Conservation (phyloP, 139 green algal genomes). For the Ettlia oleoabundans region DNA sequence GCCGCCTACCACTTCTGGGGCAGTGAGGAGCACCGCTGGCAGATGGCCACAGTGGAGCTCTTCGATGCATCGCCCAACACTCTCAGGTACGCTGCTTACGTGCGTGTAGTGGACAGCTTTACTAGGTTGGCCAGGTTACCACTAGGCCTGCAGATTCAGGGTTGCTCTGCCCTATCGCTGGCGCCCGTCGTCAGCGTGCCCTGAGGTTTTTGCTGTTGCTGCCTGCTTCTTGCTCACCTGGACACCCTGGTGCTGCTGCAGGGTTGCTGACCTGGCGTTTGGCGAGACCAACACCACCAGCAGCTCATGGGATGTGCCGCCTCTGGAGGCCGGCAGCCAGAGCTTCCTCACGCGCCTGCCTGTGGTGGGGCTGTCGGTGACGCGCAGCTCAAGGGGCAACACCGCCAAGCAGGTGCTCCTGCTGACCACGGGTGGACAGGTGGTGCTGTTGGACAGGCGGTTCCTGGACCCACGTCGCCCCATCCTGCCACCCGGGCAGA, state of each 20-base stretch:
- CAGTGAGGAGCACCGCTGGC: slow-evolving; percentile 54
- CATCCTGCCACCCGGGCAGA: slow-evolving; percentile 47
- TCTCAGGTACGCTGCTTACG: not conserved
- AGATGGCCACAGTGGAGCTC: slow-evolving; percentile 36
- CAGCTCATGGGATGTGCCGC: slow-evolving; percentile 59
- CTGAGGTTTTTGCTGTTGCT: too few relatives aligned
- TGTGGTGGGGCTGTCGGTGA: slow-evolving; percentile 62
- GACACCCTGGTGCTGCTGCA: not conserved
- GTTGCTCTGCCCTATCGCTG: too few relatives aligned
- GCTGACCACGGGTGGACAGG: slow-evolving; percentile 67
- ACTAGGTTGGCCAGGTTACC: slow-evolving; percentile 51
- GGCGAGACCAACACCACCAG: slow-evolving; percentile 51
- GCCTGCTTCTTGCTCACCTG: slow-evolving; percentile 25
- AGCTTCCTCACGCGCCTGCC: slow-evolving; percentile 10
- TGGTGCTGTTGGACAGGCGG: slow-evolving; percentile 90
- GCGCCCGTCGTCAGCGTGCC: too few relatives aligned
- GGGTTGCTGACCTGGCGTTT: slow-evolving; percentile 61
- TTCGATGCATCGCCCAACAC: slow-evolving; percentile 32
- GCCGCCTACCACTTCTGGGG: slow-evolving; percentile 84
- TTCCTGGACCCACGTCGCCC: slow-evolving; percentile 90
- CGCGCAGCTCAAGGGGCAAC: slow-evolving; percentile 79
- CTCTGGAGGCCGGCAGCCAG: slow-evolving; percentile 62
- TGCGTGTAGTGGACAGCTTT: not conserved
- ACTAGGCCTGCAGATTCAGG: too few relatives aligned
- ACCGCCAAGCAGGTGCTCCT: slow-evolving; percentile 89